These are phyloP conservation scores for Pecoramyces ruminantium DNA, from an alignment of 192 early-diverging fungal species.

Conservation along the genomic window DNA sequence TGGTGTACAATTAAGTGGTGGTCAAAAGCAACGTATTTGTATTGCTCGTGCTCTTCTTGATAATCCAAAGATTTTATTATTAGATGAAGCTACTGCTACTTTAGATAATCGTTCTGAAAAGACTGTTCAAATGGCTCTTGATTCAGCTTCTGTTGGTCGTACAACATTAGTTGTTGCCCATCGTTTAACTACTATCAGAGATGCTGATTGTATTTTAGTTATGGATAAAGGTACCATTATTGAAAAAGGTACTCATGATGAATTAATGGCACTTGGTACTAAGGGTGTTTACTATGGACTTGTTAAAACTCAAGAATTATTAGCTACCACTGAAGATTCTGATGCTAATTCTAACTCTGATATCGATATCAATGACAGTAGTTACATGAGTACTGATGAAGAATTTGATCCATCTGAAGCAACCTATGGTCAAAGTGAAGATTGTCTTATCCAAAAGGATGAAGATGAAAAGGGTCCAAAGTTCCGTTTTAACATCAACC, in stretches of 20 bases:
- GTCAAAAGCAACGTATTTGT: conserved; percentile 6
- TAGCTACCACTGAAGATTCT: background rate
- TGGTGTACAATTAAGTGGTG: conserved; percentile 4
- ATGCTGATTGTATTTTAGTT: background rate
- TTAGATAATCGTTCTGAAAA: background rate
- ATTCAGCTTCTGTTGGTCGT: background rate
- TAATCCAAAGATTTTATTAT: background rate
- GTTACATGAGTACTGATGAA: background rate
- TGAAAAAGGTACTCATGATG: background rate
- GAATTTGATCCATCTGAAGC: background rate
- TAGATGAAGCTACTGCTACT: background rate
- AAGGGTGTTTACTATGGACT: background rate
- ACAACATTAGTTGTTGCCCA: background rate
- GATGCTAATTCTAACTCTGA: background rate
- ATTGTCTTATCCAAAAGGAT: too few relatives aligned
- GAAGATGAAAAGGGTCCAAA: too few relatives aligned
- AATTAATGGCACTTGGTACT: background rate
- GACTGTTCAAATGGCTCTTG: background rate
- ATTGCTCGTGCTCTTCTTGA: conserved; percentile 2
- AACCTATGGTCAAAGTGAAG: background rate
- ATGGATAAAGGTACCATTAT: background rate
- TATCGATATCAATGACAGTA: background rate
- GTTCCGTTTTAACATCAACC: too few relatives aligned
- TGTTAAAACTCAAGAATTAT: background rate
- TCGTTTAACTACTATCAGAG: background rate